phyloP scores from a whole-genome alignment of 139 green algal species.

The Closterium sp. region DNA sequence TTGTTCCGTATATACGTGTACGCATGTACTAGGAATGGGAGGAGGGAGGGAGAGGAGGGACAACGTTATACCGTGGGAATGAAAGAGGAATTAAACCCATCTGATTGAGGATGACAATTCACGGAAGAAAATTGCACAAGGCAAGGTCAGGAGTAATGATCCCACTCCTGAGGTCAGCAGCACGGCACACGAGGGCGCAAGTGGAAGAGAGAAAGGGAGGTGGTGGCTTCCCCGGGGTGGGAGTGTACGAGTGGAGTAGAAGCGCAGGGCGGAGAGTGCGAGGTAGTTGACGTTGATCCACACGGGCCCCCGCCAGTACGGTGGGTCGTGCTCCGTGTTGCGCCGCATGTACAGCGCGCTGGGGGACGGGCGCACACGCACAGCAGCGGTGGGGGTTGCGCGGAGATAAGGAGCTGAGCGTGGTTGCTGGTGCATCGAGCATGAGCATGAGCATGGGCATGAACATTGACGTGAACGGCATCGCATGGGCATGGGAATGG shows the following conservation, averaged over 20 bases:
- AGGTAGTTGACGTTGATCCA: conserved; percentile 98
- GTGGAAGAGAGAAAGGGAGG: too few species aligned
- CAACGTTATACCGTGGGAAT: background rate
- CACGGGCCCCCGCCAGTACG: conserved; percentile 89
- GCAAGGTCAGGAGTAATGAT: background rate
- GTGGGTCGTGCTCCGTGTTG: conserved; percentile 89
- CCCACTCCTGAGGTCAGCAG: background rate
- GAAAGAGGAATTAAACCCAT: background rate
- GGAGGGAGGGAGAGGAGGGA: background rate
- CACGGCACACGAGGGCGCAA: too few species aligned
- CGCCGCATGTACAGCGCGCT: conserved; percentile 70
- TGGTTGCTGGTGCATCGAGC: too few species aligned
- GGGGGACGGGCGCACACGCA: conserved; percentile 6
- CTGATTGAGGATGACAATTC: background rate
- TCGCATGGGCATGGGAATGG: background rate
- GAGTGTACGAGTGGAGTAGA: conserved; percentile 46
- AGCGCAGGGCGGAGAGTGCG: conserved; percentile 64
- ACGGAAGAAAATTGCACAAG: background rate
- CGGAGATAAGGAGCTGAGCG: too few species aligned
- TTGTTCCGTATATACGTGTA: too few species aligned
- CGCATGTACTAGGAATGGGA: background rate
- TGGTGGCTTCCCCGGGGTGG: too few species aligned
- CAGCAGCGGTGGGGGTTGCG: background rate
- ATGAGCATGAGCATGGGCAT: too few species aligned
- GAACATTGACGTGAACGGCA: too few species aligned